Base-by-base conservation (phyloP, 148 eudicot genomes). In the Rhododendron simsii region DNA sequence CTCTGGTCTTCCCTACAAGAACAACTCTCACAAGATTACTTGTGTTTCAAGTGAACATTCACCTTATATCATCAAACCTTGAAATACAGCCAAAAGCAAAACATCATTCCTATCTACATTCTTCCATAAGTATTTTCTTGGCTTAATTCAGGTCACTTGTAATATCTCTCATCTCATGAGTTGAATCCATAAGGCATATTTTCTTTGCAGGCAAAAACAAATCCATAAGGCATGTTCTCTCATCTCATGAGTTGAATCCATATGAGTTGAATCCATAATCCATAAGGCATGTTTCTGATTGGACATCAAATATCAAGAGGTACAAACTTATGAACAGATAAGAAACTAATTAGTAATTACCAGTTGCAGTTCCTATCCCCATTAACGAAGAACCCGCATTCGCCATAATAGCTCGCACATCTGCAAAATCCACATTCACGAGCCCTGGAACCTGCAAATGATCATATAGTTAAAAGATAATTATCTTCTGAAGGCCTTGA, bases 291-390 rank as follows among this genome's bases (percentile, higher is more conserved):
- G 26, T 55, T 55, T 81, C 83, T 55, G 0, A 33, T 55, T 6
- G 83, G 30, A 48, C 13, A 6, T 81, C 5, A 44, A 59, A 20
- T 10, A 67, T 21, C 28, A 85, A 87, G 73, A 41, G 14, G 9
- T 11, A 35, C 21, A 81, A 50, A 20, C 75, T 53, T 15, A 20
- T 30, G 12, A 85, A 57, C 35, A 18, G 50, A 23, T 10, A 55
- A 55, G 16, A 53, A 55, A 55, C 11, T 18, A 51, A 51, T 12
- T 59, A 9, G 9, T 21, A 57, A 81, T 86, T 94, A 97, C 99
- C 99, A 83, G 99, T 94, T 47, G 98, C 99, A 92, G 98, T 95
- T 93, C 99, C 99, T 83, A 97, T 97, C 81, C 99, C 99, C 98
- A 97, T 94, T 84, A 97, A 84, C 57, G 99, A 97, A 83, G 99